Percentiles rank a stretch among this genome's conserved stretches.
These are phyloP conservation scores for Pseudocercospora macadamiae DNA, from an alignment of 2,329 filamentous ascomycete genomes.

Conservation along the genomic window DNA sequence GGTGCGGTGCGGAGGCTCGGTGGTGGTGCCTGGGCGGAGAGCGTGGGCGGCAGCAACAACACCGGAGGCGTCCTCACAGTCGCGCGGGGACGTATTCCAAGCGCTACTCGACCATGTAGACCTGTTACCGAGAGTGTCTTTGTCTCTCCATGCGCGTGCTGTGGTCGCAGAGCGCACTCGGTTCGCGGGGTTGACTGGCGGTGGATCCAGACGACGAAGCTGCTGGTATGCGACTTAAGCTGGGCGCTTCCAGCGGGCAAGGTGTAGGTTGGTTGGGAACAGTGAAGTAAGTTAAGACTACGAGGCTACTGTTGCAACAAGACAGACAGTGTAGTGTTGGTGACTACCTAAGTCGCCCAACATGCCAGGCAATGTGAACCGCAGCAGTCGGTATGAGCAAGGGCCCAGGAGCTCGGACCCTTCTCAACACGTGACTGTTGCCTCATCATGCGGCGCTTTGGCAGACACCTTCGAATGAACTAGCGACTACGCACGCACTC, in stretches of 20 bases:
- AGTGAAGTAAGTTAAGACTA: no score
- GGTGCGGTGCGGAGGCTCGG: conserved; percentile 10
- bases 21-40: conserved; percentile 3
- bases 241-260: not conserved
- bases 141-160: not conserved
- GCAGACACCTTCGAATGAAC: not conserved
- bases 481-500: conserved; percentile 2
- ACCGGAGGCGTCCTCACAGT: not conserved
- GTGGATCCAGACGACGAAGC: no score
- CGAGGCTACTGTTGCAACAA: no score
- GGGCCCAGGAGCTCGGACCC: no score
- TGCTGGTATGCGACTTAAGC: no score
- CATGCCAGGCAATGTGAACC: no score
- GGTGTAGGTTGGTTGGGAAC: no score
- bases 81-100: not conserved
- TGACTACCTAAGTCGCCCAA: no score
- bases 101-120: not conserved
- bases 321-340: no score
- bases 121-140: not conserved
- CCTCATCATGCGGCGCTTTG: no score
- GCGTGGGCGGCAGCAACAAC: not conserved
- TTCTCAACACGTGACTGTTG: no score
- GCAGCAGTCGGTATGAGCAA: no score
- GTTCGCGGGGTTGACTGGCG: not conserved
- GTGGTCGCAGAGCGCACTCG: not conserved